A percentile compares a stretch with the other conserved stretches of the same genome.
Conservation (phyloP, 2,329 filamentous ascomycete genomes). For the Ceratocystis cacaofunesta region DNA sequence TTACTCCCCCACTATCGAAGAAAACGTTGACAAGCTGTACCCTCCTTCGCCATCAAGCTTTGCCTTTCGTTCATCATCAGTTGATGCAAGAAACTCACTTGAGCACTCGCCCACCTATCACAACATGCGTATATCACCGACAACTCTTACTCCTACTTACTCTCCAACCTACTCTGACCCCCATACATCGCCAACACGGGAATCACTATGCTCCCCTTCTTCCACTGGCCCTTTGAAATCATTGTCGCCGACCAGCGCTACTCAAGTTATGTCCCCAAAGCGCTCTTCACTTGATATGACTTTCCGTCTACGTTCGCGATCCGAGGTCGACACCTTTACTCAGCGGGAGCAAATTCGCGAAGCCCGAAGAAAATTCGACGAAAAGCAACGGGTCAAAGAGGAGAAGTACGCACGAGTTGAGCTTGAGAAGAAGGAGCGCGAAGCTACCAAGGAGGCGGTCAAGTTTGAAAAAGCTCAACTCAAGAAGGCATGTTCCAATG, state of each 20-base stretch:
- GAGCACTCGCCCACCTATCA: constrained; percentile 17
- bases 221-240: constrained; percentile 23
- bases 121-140: constrained; percentile 27
- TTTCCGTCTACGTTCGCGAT: constrained; percentile 46
- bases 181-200: constrained; percentile 20
- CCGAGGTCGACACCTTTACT: constrained; percentile 40
- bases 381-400: constrained; percentile 45
- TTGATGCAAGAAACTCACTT: constrained; percentile 9
- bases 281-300: constrained; percentile 43
- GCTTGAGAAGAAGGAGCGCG: constrained; percentile 42
- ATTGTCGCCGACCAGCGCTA: constrained; percentile 24
- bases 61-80: constrained; percentile 10
- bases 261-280: constrained; percentile 35
- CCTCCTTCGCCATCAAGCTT: constrained; percentile 5
- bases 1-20: constrained; percentile 41
- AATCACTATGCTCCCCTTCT: constrained; percentile 19
- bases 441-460: constrained; percentile 40
- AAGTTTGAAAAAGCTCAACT: constrained; percentile 34
- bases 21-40: constrained; percentile 32
- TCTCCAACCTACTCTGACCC: constrained; percentile 32
- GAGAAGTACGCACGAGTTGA: constrained; percentile 48
- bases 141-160: constrained; percentile 27
- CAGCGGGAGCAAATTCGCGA: constrained; percentile 44
- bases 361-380: constrained; percentile 47
- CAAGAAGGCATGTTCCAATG: constrained; percentile 28